phyloP scores from a whole-genome alignment of 805 yeast genomes.

The Pichia phayaonensis region DNA sequence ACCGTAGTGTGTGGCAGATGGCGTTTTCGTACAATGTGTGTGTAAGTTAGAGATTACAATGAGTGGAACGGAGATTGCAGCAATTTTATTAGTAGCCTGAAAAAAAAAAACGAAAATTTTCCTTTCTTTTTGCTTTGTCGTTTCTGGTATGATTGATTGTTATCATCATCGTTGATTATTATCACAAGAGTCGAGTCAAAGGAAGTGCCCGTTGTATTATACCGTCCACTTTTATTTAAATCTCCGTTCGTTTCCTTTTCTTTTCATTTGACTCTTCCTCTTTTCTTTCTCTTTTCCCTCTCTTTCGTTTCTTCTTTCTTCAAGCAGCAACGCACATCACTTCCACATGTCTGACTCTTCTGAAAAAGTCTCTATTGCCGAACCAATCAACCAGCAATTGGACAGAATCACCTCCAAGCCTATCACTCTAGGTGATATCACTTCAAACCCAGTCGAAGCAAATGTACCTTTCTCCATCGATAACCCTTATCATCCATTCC shows the following conservation, averaged over 20 bases:
- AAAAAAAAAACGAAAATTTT: too few species aligned
- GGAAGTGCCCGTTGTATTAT: not conserved
- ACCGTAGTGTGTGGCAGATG: too few species aligned
- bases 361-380: conserved; percentile 11
- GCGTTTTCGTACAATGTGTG: too few species aligned
- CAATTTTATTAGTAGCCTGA: too few species aligned
- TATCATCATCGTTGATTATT: not conserved
- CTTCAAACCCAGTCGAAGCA: conserved; percentile 24
- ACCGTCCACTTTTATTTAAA: not conserved
- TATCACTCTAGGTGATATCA: conserved; percentile 18
- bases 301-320: not conserved
- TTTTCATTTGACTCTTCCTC: not conserved
- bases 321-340: not conserved
- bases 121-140: not conserved
- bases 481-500: conserved; percentile 28
- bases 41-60: too few species aligned
- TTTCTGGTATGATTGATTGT: too few species aligned
- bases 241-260: not conserved
- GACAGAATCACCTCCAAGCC: conserved; percentile 17
- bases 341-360: conserved; percentile 4
- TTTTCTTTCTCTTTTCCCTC: not conserved
- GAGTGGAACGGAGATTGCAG: too few species aligned
- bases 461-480: conserved; percentile 21
- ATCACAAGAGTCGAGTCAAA: not conserved
- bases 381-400: not conserved